Evolutionary conservation across 2,329 filamentous ascomycete genomes (phyloP).

Genomic region (Clarireedia monteithiana): DNA sequence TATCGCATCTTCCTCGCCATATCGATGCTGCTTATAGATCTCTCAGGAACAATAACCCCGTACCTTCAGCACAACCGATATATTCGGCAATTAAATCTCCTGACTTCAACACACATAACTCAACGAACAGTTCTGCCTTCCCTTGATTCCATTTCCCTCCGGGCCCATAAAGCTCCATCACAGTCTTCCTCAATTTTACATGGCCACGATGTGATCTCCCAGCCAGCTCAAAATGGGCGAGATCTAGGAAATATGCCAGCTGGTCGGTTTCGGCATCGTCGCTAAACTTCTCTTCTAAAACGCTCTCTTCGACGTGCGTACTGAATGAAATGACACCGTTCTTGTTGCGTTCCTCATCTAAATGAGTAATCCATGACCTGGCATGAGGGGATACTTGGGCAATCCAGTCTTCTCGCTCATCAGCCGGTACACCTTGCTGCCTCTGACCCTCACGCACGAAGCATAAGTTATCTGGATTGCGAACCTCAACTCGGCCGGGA

Average conservation of each 20-base stretch:
- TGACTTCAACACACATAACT: constrained; percentile 14
- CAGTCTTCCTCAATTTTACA: constrained; percentile 12
- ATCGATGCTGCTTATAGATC: not conserved
- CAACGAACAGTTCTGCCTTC: constrained; percentile 12
- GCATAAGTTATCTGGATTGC: constrained; percentile 14
- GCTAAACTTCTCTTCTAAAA: not conserved
- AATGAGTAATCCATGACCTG: constrained; percentile 12
- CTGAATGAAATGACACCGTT: constrained; percentile 13
- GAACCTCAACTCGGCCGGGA: constrained; percentile 4
- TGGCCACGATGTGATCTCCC: constrained; percentile 12
- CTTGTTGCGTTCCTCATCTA: constrained; percentile 11
- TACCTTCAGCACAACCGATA: constrained; percentile 19
- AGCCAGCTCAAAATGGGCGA: constrained; percentile 17
- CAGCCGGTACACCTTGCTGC: constrained; percentile 9
- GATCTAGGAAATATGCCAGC: constrained; percentile 17
- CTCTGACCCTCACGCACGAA: constrained; percentile 17
- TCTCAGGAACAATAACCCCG: constrained; percentile 32
- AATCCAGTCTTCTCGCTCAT: constrained; percentile 14
- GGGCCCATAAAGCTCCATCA: constrained; percentile 14
- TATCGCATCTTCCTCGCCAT: not conserved
- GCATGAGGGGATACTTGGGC: constrained; percentile 12
- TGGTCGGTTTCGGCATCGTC: constrained; percentile 14
- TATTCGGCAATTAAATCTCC: constrained; percentile 25
- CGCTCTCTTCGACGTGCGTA: constrained; percentile 9
- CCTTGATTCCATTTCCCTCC: constrained; percentile 11